These are phyloP conservation scores for Trametes pubescens DNA, from an alignment of 1,284 basidiomycete genomes.

Conservation along the genomic window DNA sequence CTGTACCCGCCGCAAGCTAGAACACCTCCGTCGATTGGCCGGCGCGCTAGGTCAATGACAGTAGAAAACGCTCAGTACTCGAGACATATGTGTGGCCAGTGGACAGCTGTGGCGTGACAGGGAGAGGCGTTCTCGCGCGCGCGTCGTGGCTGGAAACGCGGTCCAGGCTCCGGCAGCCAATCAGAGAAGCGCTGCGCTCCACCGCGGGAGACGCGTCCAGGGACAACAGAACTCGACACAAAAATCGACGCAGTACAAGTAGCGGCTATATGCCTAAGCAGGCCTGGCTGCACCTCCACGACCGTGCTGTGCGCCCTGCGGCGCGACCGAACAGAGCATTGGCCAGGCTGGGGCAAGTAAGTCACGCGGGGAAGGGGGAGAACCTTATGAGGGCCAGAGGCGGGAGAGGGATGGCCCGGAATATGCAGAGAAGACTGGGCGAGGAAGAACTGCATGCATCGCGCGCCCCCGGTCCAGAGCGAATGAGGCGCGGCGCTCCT, in stretches of 20 bases:
- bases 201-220: slow-evolving; percentile 3
- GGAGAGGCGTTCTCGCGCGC: not conserved
- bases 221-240: not conserved
- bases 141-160: slow-evolving; percentile 1
- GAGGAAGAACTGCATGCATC: not conserved
- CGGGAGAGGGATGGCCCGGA: slow-evolving; percentile 5
- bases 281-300: not conserved
- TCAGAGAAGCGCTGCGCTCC: slow-evolving; percentile 18
- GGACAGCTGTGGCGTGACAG: not conserved
- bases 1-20: no score
- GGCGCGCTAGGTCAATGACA: no score
- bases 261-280: slow-evolving; percentile 2
- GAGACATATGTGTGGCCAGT: no score
- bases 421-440: not conserved
- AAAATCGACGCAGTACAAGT: slow-evolving; percentile 3
- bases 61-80: no score
- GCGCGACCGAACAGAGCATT: not conserved
- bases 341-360: not conserved
- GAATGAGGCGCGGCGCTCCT: slow-evolving; percentile 15
- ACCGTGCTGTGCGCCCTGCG: not conserved
- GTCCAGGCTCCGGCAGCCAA: slow-evolving; percentile 17
- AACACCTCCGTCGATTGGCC: no score
- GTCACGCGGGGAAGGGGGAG: not conserved
- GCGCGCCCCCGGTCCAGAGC: slow-evolving; percentile 18
- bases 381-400: not conserved